Evolutionary conservation across 192 early-diverging fungal genomes (phyloP), one percentile per base, ranked within the genome.

Genomic region (Mortierella antarctica): DNA sequence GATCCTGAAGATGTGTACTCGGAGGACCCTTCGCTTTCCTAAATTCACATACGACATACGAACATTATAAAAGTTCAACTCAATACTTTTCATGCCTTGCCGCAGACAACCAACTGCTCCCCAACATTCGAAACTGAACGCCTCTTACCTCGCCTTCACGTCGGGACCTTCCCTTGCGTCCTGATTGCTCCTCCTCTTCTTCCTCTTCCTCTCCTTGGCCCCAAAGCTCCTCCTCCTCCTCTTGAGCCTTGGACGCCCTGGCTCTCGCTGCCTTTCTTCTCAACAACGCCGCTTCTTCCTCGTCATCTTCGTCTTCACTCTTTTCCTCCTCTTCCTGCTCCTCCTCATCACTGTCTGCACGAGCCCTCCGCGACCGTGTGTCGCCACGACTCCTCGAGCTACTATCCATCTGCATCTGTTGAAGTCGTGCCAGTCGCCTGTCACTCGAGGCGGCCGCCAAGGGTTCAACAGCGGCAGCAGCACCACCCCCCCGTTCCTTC

Each of bases 1-100:
- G 91, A 92, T 73, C 94, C 93, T n/a, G 90, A 91, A 42, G 87
- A 89, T 6, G 88, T 87, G 60, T 89, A 87, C 56, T 91, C 90
- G 50, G 82, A 80, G 2, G 82, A 72, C 45, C 76, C 83, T 83
- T 77, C 81, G 9, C 73, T 83, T 58, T 91, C 88, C 59, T 82
- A 75, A n/a, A n/a, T n/a, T 51, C 13, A 23, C 23, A 46, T 18
- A 12, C 66, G 23, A 67, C 57, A 45, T 76, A 72, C 13, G 8
- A 40, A 58, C 11, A 65, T 40, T 6, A 21, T 44, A 60, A 31
- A 74, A 21, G 52, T 51, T 42, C 57, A 74, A 73, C 56, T 23
- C 46, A 67, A 6, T 40, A 23, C 44, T 48, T 45, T 73, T 20
- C 41, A 12, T 31, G 12, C 20, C 41, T 39, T n/a, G 21, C 44